Percentiles rank a stretch among this genome's conserved stretches.
These are phyloP conservation scores for Zarea fungicola DNA, from an alignment of 2,329 filamentous ascomycete species.

Conservation along the genomic window DNA sequence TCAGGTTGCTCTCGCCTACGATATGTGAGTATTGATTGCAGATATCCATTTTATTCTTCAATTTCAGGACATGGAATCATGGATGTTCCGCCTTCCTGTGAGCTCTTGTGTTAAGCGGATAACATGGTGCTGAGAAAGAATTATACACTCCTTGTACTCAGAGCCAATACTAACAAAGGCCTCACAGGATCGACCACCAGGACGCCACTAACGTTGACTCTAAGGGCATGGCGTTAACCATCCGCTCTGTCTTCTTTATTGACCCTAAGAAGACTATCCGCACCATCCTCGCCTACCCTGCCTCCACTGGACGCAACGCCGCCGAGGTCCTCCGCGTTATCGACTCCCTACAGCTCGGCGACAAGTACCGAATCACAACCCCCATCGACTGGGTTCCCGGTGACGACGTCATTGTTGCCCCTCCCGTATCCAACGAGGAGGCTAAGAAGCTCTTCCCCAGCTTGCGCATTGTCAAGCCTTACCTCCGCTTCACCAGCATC, in stretches of 20 bases:
- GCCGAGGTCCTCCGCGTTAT: slow-evolving; percentile 73
- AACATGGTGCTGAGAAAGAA: no score
- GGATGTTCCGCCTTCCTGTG: no score
- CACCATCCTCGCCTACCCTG: slow-evolving; percentile 87
- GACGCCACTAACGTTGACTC: slow-evolving; percentile 75
- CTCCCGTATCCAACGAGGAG: slow-evolving; percentile 74
- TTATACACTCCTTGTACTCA: no score
- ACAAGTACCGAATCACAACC: slow-evolving; percentile 83
- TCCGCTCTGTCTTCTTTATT: slow-evolving; percentile 91
- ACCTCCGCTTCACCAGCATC: slow-evolving; percentile 68
- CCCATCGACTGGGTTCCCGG: slow-evolving; percentile 88
- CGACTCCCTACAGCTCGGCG: slow-evolving; percentile 75
- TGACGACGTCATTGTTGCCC: slow-evolving; percentile 89
- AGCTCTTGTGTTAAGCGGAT: no score
- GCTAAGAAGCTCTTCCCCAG: slow-evolving; percentile 85
- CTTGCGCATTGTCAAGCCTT: slow-evolving; percentile 62
- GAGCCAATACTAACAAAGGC: background rate
- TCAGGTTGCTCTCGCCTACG: slow-evolving; percentile 69
- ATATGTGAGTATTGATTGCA: slow-evolving; percentile 60
- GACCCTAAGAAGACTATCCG: slow-evolving; percentile 92
- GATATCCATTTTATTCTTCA: background rate
- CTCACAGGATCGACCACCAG: slow-evolving; percentile 66
- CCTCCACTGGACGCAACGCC: slow-evolving; percentile 80
- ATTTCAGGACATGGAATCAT: no score
- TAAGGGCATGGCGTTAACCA: slow-evolving; percentile 86